Base-by-base conservation (phyloP, 169 alveolate genomes). In the Eimeria falciformis region DNA sequence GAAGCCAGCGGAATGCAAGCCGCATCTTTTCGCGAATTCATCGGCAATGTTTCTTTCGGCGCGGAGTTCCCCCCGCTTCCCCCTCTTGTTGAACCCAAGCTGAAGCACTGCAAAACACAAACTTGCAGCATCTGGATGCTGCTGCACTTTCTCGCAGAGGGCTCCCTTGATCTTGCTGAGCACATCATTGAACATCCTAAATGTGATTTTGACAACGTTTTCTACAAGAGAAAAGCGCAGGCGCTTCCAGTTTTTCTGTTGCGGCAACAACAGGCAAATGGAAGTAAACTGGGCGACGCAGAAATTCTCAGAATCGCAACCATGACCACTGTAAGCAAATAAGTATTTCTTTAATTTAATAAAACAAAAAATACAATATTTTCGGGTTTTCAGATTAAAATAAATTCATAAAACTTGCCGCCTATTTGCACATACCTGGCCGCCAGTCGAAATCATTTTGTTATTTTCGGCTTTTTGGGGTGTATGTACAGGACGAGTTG, bases 81-180 rank as follows among this genome's bases (percentile, higher is more conserved):
- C 47, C 93, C 84, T 23, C 83, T 56, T 56, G 79, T 58, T 37
- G 91, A 82, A 58, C 93, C 93, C 23, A 37, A n/a, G 82, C 21
- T 89, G 43, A 81, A 37, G 56, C 93, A 89, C 58, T 89, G 93
- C 89, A 56, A 46, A 21, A 89, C 93, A 7, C 43, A 56, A 45
- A 65, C 84, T n/a, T 89, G 93, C 71, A 82, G 93, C 37, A 89
- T 89, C 45, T 89, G 93, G 93, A 89, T 68, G 55, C 58, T 89
- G 47, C 27, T 89, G 68, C 93, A 89, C 62, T 25, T 89, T 47
- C 65, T 89, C 3, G 93, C 90, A 4, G 93, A 89, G 21, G 93
- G 93, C 55, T 66, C 71, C 46, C 50, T 9, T 18, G 82, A 55
- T 53, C 69, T 79, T 43, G 40, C 88, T 25, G 56, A 6, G 21